Evolutionary conservation across 768 basidiomycete genomes (phyloP).

Genomic region (Dentipellis fragilis): DNA sequence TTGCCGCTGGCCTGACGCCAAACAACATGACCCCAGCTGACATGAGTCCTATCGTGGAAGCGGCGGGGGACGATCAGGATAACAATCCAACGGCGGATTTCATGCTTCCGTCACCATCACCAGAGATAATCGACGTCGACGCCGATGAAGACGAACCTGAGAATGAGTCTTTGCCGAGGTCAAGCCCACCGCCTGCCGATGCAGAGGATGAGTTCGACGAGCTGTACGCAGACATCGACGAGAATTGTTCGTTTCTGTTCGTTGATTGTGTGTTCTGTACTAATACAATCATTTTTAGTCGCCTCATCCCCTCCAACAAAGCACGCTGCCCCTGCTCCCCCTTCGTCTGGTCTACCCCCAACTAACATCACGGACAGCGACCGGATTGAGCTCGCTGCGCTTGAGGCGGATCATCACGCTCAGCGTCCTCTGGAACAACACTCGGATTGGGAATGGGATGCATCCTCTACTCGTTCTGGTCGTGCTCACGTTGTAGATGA

Average conservation of each 20-base stretch:
- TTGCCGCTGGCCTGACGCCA: slow-evolving; percentile 6
- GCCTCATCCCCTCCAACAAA: too few relatives aligned
- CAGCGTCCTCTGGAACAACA: background rate
- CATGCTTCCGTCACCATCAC: background rate
- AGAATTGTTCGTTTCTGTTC: background rate
- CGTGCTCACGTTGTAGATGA: too few relatives aligned
- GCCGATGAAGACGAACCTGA: background rate
- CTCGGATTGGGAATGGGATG: background rate
- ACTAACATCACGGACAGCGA: background rate
- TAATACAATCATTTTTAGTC: background rate
- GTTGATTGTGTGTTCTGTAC: background rate
- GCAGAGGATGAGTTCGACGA: background rate
- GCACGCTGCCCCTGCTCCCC: background rate
- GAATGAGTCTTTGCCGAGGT: background rate
- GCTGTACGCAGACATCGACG: background rate
- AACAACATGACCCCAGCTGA: slow-evolving; percentile 9
- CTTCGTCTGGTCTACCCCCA: background rate
- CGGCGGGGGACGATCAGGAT: background rate
- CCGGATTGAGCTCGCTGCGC: background rate
- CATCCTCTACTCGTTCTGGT: too few relatives aligned
- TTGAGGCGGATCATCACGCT: background rate
- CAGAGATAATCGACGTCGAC: background rate
- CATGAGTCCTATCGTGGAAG: background rate
- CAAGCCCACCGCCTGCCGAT: background rate
- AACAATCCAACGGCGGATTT: background rate